Percentiles rank a stretch among this genome's conserved stretches.
phyloP scores from a whole-genome alignment of 169 alveolate genomes.

The Miamiensis avidus region DNA sequence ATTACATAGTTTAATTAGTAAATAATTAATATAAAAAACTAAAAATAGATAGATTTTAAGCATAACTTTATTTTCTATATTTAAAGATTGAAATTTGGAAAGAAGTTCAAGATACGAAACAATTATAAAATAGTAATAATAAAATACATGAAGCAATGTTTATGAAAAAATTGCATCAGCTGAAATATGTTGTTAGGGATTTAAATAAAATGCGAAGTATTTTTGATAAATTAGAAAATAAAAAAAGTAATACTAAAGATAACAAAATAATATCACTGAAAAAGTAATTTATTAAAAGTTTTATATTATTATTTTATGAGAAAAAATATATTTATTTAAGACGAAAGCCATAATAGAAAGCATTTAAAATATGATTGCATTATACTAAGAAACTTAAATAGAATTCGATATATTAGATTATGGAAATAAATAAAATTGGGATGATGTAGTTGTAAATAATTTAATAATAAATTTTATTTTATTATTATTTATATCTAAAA shows the following conservation, averaged over 20 bases:
- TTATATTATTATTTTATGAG: too few species aligned
- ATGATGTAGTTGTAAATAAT: background rate
- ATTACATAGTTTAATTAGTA: background rate
- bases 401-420: background rate
- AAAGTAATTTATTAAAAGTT: too few species aligned
- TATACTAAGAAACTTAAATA: too few species aligned
- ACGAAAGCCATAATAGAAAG: too few species aligned
- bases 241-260: too few species aligned
- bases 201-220: background rate
- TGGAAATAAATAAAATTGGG: background rate
- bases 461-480: too few species aligned
- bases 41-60: background rate
- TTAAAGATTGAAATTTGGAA: background rate
- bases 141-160: background rate
- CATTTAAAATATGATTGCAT: too few species aligned
- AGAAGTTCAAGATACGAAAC: background rate
- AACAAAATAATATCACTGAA: background rate
- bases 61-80: background rate
- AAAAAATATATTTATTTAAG: too few species aligned
- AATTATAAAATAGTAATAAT: background rate
- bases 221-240: background rate
- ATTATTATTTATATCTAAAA: background rate
- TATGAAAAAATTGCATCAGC: background rate
- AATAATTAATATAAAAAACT: too few species aligned
- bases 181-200: background rate